A percentile compares a stretch with the other conserved stretches of the same genome.
Conservation (phyloP, 2,329 filamentous ascomycete species). For the Mollisia scopiformis region DNA sequence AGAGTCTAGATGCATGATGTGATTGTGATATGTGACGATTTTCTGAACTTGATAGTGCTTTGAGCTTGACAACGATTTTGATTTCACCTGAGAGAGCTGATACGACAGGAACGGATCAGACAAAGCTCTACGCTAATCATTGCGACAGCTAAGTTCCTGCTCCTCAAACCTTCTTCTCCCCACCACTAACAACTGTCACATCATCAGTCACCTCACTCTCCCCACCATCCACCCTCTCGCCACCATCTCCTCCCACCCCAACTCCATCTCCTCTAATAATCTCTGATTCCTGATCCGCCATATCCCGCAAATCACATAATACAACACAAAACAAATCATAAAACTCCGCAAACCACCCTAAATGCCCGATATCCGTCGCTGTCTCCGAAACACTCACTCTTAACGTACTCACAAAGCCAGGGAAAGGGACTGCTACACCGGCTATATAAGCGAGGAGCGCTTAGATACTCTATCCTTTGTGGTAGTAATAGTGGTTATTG, state of each 20-base stretch:
- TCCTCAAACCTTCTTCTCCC: background rate
- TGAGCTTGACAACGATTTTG: no score
- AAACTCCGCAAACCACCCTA: slow-evolving; percentile 38
- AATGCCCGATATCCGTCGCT: slow-evolving; percentile 32
- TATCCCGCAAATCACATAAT: slow-evolving; percentile 35
- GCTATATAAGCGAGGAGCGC: slow-evolving; percentile 34
- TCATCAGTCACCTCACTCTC: background rate
- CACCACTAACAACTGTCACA: no score
- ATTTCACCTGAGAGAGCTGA: no score
- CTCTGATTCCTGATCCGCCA: slow-evolving; percentile 39
- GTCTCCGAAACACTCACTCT: slow-evolving; percentile 31
- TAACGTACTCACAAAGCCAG: slow-evolving; percentile 34
- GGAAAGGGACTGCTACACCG: slow-evolving; percentile 35
- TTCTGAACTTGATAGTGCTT: no score
- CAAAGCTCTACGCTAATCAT: no score
- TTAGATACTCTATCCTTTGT: slow-evolving; percentile 35
- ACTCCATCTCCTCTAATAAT: slow-evolving; percentile 30
- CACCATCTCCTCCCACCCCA: slow-evolving; percentile 21
- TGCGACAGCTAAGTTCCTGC: no score
- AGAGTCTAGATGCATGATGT: no score
- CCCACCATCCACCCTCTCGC: background rate
- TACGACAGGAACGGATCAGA: no score
- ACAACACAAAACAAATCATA: slow-evolving; percentile 28
- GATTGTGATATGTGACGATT: no score
- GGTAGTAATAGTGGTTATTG: slow-evolving; percentile 35